These are phyloP conservation scores for Cymbopogon flexuosus DNA, from an alignment of 202 grass and related monocot species.

Conservation along the genomic window DNA sequence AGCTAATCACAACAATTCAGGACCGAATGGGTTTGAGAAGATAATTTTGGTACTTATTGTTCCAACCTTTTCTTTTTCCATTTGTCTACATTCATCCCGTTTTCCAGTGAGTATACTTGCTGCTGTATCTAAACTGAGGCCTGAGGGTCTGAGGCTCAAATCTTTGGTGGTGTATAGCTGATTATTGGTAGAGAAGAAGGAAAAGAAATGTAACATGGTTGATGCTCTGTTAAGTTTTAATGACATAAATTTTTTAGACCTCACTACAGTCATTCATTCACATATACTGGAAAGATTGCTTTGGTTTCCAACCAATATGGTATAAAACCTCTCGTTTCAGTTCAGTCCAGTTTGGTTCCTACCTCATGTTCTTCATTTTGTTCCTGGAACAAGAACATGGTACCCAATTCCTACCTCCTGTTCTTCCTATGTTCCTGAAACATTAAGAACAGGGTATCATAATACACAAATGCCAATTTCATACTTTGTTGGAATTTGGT, in stretches of 20 bases:
- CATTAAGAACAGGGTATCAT: neutral
- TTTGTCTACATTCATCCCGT: neutral
- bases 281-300: neutral
- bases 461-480: neutral
- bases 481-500: neutral
- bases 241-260: neutral
- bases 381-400: neutral
- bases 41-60: slow-evolving; percentile 32
- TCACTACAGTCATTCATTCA: neutral
- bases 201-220: neutral
- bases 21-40: slow-evolving; percentile 21
- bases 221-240: slow-evolving; percentile 9
- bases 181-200: neutral
- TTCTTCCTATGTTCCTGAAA: neutral
- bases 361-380: neutral
- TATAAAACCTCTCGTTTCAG: neutral
- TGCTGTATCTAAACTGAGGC: neutral
- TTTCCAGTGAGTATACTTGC: neutral
- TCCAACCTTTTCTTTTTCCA: slow-evolving; percentile 33
- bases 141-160: neutral
- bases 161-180: slow-evolving; percentile 27
- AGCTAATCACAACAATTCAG: neutral
- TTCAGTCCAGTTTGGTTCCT: neutral
- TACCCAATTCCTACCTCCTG: too few species aligned
- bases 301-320: neutral